Evolutionary conservation across 2,329 filamentous ascomycete species (phyloP).

Genomic region (Xylariaceae sp.): DNA sequence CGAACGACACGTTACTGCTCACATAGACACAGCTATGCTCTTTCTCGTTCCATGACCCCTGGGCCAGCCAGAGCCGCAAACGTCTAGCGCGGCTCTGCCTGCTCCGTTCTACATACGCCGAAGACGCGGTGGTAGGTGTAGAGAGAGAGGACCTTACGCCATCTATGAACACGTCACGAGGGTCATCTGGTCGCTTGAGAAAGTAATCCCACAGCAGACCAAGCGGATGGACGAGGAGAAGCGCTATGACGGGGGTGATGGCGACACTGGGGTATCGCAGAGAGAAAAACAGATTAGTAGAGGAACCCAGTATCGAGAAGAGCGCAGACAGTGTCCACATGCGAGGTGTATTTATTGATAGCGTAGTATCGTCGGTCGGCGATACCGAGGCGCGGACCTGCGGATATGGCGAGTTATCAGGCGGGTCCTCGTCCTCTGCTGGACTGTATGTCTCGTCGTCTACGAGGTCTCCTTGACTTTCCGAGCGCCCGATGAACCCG

Average conservation of each 20-base stretch:
- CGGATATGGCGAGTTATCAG: slow-evolving; percentile 69
- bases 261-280: slow-evolving; percentile 85
- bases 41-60: slow-evolving; percentile 82
- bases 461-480: slow-evolving; percentile 21
- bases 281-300: slow-evolving; percentile 83
- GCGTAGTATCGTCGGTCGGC: slow-evolving; percentile 64
- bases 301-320: slow-evolving; percentile 75
- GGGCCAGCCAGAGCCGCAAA: slow-evolving; percentile 67
- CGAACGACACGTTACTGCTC: slow-evolving; percentile 84
- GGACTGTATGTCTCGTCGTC: slow-evolving; percentile 29
- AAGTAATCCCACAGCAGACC: slow-evolving; percentile 72
- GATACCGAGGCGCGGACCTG: slow-evolving; percentile 76
- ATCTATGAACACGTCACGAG: slow-evolving; percentile 50
- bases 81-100: slow-evolving; percentile 34
- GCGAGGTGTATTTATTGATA: slow-evolving; percentile 83
- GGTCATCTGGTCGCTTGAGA: slow-evolving; percentile 56
- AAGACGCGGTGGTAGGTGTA: slow-evolving; percentile 10
- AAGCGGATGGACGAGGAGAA: slow-evolving; percentile 78
- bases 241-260: slow-evolving; percentile 82
- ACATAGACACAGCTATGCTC: slow-evolving; percentile 87
- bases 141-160: slow-evolving; percentile 36
- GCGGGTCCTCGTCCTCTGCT: slow-evolving; percentile 43
- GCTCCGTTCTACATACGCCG: slow-evolving; percentile 3
- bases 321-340: slow-evolving; percentile 81
- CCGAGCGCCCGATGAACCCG: slow-evolving; percentile 18